Evolutionary conservation across 345 rosid species (phyloP).

Genomic region (Noccaea caerulescens): DNA sequence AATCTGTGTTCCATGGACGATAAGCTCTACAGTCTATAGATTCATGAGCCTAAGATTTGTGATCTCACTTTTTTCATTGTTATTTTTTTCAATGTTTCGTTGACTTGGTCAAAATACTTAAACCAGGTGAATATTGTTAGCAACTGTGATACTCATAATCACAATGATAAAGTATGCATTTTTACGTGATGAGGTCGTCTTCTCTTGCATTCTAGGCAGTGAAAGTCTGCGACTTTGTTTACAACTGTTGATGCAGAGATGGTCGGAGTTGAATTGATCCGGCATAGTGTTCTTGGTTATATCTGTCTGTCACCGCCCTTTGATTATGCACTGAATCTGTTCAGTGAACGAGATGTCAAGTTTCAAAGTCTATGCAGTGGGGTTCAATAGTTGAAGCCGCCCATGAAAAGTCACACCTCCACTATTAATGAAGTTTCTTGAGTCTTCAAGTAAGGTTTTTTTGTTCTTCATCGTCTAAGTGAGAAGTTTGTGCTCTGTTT

Average conservation of each 20-base stretch:
- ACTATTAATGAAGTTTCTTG: neutral
- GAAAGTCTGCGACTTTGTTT: slow-evolving; percentile 27
- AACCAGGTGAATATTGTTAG: slow-evolving; percentile 3
- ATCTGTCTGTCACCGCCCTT: neutral
- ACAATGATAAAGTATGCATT: neutral
- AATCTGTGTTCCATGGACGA: slow-evolving; percentile 35
- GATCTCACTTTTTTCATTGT: neutral
- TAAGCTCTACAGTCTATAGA: neutral
- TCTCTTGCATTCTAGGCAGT: slow-evolving; percentile 2
- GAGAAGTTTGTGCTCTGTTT: slow-evolving; percentile 21
- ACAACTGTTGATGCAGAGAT: slow-evolving; percentile 11
- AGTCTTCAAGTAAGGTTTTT: slow-evolving; percentile 1
- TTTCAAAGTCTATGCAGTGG: slow-evolving; percentile 29
- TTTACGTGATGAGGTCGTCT: neutral
- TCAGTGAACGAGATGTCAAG: slow-evolving; percentile 17
- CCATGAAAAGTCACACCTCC: slow-evolving; percentile 24
- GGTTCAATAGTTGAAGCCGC: slow-evolving; percentile 26
- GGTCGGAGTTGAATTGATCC: neutral
- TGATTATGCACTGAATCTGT: slow-evolving; percentile 17
- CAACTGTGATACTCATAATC: neutral
- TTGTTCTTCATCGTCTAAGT: slow-evolving; percentile 5
- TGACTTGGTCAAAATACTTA: slow-evolving; percentile 16
- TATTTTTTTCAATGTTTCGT: neutral
- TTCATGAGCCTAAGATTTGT: neutral
- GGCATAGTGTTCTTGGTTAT: neutral